Percentiles rank a stretch among this genome's conserved stretches.
Conservation (phyloP, 768 basidiomycete genomes). For the Galerina sulciceps region DNA sequence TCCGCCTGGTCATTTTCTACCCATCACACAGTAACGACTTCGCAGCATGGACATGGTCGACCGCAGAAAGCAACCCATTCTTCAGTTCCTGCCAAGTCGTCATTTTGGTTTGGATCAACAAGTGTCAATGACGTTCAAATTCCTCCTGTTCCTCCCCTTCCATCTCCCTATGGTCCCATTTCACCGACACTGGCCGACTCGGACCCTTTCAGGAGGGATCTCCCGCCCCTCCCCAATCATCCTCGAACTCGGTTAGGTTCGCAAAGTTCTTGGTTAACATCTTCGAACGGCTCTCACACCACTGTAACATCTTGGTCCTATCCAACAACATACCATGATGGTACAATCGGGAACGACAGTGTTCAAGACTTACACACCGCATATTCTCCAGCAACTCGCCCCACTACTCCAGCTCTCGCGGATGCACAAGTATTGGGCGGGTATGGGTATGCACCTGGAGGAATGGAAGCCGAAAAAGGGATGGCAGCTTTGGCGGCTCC, state of each 20-base stretch:
- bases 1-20: constrained; percentile 80
- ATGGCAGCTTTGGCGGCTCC: constrained; percentile 47
- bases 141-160: constrained; percentile 75
- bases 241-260: constrained; percentile 60
- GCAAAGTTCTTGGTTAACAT: constrained; percentile 77
- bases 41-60: constrained; percentile 43
- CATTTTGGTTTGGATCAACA: constrained; percentile 63
- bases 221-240: constrained; percentile 41
- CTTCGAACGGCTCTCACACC: constrained; percentile 57
- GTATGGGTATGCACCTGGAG: constrained; percentile 60
- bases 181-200: constrained; percentile 52
- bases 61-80: constrained; percentile 40
- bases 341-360: constrained; percentile 37
- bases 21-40: constrained; percentile 49
- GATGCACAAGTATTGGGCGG: constrained; percentile 70
- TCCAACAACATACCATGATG: constrained; percentile 49
- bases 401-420: constrained; percentile 56
- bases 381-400: constrained; percentile 39
- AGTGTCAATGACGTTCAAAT: constrained; percentile 48
- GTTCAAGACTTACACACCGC: constrained; percentile 47
- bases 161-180: constrained; percentile 57
- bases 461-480: constrained; percentile 56
- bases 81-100: constrained; percentile 58
- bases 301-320: constrained; percentile 74
- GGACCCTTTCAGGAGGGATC: constrained; percentile 68